These are phyloP conservation scores for Phytophthora tentaculata DNA, from an alignment of 352 stramenopile genomes.

Conservation along the genomic window DNA sequence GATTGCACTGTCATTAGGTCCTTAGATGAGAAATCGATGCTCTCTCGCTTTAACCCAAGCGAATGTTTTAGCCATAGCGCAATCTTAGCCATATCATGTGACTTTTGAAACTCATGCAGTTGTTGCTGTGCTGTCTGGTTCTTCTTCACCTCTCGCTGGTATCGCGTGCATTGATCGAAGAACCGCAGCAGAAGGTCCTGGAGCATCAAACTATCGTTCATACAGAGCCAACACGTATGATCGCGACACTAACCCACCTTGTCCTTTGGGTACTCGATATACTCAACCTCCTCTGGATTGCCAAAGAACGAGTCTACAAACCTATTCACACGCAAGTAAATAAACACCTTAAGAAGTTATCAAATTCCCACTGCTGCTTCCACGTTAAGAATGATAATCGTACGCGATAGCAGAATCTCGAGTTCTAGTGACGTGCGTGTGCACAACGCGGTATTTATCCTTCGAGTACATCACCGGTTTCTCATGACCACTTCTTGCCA, in stretches of 20 bases:
- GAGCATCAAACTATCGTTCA: background rate
- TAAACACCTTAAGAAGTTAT: background rate
- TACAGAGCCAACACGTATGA: background rate
- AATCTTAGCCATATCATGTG: conserved; percentile 24
- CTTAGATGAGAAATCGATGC: conserved; percentile 36
- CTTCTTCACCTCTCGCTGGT: conserved; percentile 51
- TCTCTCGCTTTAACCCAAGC: conserved; percentile 25
- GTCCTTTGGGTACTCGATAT: conserved; percentile 45
- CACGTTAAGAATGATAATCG: background rate
- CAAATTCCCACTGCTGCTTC: too few species aligned
- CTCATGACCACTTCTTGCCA: conserved; percentile 27
- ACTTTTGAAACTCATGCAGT: conserved; percentile 39
- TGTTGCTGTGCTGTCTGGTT: conserved; percentile 45
- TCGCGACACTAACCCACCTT: conserved; percentile 22
- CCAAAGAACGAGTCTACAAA: conserved; percentile 63
- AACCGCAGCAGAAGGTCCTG: conserved; percentile 63
- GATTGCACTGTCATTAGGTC: conserved; percentile 46
- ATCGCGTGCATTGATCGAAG: conserved; percentile 65
- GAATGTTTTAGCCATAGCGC: conserved; percentile 24
- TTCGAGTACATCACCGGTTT: conserved; percentile 37
- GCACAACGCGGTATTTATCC: conserved; percentile 50
- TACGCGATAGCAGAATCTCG: conserved; percentile 67
- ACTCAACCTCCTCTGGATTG: conserved; percentile 50
- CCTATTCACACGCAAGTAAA: conserved; percentile 19
- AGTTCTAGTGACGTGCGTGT: conserved; percentile 61